phyloP scores from a whole-genome alignment of 495 filamentous ascomycete species.

The Cetradonia linearis region DNA sequence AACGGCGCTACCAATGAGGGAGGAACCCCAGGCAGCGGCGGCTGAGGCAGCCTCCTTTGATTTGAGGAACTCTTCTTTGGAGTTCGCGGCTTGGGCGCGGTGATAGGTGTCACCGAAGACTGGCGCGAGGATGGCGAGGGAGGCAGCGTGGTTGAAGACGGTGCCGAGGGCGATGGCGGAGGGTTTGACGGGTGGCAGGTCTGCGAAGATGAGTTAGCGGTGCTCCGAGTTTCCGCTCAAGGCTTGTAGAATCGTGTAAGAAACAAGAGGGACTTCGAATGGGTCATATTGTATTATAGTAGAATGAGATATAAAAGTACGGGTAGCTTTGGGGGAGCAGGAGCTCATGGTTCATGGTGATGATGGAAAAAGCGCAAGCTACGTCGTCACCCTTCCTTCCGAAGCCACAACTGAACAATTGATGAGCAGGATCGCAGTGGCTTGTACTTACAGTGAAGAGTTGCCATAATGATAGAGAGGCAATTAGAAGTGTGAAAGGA shows the following conservation, averaged over 20 bases:
- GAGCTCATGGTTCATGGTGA: neutral
- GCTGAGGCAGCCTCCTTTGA: conserved; percentile 85
- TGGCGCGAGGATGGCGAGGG: conserved; percentile 71
- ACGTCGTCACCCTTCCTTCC: conserved; percentile 8
- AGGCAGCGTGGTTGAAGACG: conserved; percentile 80
- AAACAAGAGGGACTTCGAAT: no score
- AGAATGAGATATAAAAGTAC: neutral
- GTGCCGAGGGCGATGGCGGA: conserved; percentile 95
- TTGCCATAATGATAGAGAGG: conserved; percentile 44
- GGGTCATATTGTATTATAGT: neutral
- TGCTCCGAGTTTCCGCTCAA: neutral
- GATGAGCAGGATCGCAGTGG: neutral
- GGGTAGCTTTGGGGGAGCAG: neutral
- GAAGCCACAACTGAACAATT: neutral
- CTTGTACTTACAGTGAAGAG: conserved; percentile 49
- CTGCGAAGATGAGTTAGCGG: conserved; percentile 33
- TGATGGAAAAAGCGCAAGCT: neutral
- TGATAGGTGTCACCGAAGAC: conserved; percentile 94
- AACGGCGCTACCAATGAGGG: conserved; percentile 74
- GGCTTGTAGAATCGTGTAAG: neutral
- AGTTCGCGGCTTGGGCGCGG: conserved; percentile 81
- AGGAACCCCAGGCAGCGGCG: conserved; percentile 81
- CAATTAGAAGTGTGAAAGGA: neutral
- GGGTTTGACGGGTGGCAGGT: conserved; percentile 93
- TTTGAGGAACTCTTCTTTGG: conserved; percentile 90